Evolutionary conservation across 2,329 filamentous ascomycete species (phyloP).

Genomic region (Arthrobotrys iridis): DNA sequence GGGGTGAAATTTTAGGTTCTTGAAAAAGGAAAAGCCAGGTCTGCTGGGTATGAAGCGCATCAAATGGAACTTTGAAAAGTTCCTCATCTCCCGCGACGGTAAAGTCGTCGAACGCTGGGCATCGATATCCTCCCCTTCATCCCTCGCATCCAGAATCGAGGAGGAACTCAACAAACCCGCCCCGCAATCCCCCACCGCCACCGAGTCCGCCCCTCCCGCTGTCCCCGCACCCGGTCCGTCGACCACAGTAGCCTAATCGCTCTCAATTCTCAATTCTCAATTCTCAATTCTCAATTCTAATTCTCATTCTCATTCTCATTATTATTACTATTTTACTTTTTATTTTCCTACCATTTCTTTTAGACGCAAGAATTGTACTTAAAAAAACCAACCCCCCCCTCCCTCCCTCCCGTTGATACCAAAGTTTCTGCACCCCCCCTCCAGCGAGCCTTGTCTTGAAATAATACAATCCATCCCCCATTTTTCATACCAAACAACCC

Average conservation of each 20-base stretch:
- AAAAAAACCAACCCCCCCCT: no score
- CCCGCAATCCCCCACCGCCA: slow-evolving; percentile 57
- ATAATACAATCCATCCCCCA: no score
- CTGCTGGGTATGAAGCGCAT: slow-evolving; percentile 86
- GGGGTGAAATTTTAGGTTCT: slow-evolving; percentile 47
- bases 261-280: no score
- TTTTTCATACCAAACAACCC: no score
- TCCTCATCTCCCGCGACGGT: slow-evolving; percentile 85
- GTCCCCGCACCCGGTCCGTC: neutral
- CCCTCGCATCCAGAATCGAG: slow-evolving; percentile 77
- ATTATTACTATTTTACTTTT: no score
- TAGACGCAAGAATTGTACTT: no score
- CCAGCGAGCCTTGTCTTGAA: no score
- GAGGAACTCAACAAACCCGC: slow-evolving; percentile 72
- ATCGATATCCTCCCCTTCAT: slow-evolving; percentile 85
- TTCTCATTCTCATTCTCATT: no score
- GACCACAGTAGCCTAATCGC: neutral
- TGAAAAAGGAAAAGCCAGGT: slow-evolving; percentile 78
- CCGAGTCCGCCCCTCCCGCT: neutral
- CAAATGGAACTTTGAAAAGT: slow-evolving; percentile 99
- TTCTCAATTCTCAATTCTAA: no score
- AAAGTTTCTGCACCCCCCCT: no score
- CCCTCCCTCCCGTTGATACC: no score
- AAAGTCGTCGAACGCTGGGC: slow-evolving; percentile 87
- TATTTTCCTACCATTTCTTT: no score